Evolutionary conservation across 2,329 filamentous ascomycete species (phyloP).

Genomic region (Cladosporium sp.): DNA sequence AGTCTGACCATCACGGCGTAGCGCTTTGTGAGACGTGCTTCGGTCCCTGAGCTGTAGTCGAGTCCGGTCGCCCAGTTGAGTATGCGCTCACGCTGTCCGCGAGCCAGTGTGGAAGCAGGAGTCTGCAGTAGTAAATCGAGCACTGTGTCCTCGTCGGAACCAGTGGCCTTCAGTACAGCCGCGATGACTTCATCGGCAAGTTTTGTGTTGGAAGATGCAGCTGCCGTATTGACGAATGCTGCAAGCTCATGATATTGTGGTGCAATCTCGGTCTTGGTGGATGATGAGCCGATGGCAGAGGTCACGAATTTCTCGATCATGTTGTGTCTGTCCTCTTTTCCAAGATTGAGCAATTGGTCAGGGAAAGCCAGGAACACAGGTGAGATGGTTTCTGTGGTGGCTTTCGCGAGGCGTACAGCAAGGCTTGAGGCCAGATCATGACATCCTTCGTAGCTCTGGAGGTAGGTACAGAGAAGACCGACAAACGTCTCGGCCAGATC

Average conservation of each 20-base stretch:
- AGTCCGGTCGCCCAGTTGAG: constrained; percentile 9
- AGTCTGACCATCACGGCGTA: constrained; percentile 9
- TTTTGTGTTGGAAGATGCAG: constrained; percentile 15
- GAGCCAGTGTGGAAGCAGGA: constrained; percentile 10
- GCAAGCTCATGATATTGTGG: not conserved
- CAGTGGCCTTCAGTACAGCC: not conserved
- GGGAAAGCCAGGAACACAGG: constrained; percentile 16
- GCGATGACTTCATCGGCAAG: constrained; percentile 10
- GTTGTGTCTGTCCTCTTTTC: not conserved
- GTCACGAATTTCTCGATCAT: not conserved
- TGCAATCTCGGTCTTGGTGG: not conserved
- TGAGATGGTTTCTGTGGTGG: not conserved
- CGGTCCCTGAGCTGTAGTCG: constrained; percentile 2
- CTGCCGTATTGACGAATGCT: constrained; percentile 12
- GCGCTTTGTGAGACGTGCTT: constrained; percentile 5
- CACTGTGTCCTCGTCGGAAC: not conserved
- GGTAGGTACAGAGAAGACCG: constrained; percentile 9
- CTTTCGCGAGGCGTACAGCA: not conserved
- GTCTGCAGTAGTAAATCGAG: constrained; percentile 11
- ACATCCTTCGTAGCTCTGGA: constrained; percentile 10
- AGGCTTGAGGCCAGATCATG: not conserved
- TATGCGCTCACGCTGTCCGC: constrained; percentile 14
- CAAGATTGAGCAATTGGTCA: not conserved
- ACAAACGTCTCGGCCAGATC: constrained; percentile 9
- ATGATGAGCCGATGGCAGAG: not conserved